Conservation (phyloP, 768 basidiomycete genomes). For the Boletus rex-veris region DNA sequence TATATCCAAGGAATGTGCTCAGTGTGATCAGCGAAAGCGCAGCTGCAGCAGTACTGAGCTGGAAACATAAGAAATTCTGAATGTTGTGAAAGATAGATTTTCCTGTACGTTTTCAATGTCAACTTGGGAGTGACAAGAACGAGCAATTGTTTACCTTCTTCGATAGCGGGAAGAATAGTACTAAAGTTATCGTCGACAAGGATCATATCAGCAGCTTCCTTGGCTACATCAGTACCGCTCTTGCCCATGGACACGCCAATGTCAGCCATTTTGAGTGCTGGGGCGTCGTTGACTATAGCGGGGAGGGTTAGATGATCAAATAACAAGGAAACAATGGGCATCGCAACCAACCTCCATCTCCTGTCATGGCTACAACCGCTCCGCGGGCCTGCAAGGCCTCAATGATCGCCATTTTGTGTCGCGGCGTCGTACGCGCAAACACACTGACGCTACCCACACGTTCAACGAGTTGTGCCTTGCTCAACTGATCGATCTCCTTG, state of each 20-base stretch:
- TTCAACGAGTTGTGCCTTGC: constrained; percentile 75
- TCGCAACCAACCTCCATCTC: constrained; percentile 78
- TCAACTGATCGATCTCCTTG: constrained; percentile 81
- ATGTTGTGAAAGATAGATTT: constrained; percentile 99
- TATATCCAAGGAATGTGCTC: constrained; percentile 84
- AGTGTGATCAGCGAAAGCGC: constrained; percentile 93
- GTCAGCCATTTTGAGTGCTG: constrained; percentile 96
- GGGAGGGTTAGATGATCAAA: not conserved
- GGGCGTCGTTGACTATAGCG: constrained; percentile 83
- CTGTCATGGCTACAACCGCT: constrained; percentile 94
- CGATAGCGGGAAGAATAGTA: constrained; percentile 90
- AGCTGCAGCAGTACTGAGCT: constrained; percentile 95
- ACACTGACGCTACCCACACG: constrained; percentile 79
- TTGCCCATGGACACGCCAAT: constrained; percentile 98
- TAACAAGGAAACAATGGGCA: constrained; percentile 13
- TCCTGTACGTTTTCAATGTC: constrained; percentile 39
- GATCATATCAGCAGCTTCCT: constrained; percentile 96
- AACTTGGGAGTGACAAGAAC: not conserved
- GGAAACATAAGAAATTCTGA: constrained; percentile 96
- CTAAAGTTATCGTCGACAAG: constrained; percentile 97
- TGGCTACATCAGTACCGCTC: constrained; percentile 97
- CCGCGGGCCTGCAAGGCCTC: constrained; percentile 90
- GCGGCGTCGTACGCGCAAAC: constrained; percentile 93
- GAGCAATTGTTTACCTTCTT: constrained; percentile 61
- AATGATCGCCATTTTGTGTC: constrained; percentile 97